Evolutionary conservation across 1,139 yeast genomes (phyloP).

Genomic region (Casaregolazyma lundiana): DNA sequence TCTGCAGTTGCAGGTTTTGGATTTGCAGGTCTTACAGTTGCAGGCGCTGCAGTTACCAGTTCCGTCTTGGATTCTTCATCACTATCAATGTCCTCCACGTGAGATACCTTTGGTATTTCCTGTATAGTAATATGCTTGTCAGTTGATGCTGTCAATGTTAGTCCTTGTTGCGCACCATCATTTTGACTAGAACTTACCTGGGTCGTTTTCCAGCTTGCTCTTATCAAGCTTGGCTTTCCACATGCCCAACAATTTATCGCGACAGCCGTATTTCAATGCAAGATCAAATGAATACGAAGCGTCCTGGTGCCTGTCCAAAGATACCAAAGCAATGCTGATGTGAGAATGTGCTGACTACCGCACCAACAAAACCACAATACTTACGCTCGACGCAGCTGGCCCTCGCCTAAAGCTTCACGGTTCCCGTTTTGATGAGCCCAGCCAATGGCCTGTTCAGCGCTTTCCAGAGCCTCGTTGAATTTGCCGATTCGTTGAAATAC

Average conservation of each 20-base stretch:
- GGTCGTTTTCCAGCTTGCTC: background rate
- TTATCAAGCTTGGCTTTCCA: conserved; percentile 22
- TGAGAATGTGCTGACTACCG: background rate
- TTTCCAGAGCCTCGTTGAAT: conserved; percentile 47
- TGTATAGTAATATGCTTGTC: conserved; percentile 16
- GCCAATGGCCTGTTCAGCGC: conserved; percentile 51
- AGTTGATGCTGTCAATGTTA: conserved; percentile 1
- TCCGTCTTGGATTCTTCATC: background rate
- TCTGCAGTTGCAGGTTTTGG: background rate
- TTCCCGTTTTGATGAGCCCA: conserved; percentile 51
- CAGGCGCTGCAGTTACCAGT: too few relatives aligned
- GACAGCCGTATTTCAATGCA: conserved; percentile 47
- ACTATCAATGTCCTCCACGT: background rate
- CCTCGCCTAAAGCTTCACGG: conserved; percentile 50
- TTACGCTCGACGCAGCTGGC: conserved; percentile 53
- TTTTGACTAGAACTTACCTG: background rate
- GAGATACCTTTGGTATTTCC: conserved; percentile 20
- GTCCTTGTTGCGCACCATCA: background rate
- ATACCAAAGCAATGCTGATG: conserved; percentile 24
- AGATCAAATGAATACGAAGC: conserved; percentile 48
- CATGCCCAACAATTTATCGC: conserved; percentile 37
- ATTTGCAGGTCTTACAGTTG: background rate
- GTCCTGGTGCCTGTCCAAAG: conserved; percentile 41
- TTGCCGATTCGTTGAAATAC: conserved; percentile 52
- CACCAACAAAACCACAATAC: conserved; percentile 4